These are phyloP conservation scores for Hibiscus trionum DNA, from an alignment of 345 rosid species.

Conservation along the genomic window DNA sequence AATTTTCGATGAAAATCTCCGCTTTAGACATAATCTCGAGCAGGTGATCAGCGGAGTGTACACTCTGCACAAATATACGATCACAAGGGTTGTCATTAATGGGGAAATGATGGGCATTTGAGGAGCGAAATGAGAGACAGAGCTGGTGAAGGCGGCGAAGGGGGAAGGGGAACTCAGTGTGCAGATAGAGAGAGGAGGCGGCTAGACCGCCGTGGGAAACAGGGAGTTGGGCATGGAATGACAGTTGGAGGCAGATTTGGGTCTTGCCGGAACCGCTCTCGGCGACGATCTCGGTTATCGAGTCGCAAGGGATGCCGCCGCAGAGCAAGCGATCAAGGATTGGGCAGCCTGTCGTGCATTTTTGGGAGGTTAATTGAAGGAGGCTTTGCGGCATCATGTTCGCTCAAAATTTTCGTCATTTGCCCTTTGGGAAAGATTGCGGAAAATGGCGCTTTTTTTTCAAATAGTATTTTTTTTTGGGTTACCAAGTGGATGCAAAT, in stretches of 20 bases:
- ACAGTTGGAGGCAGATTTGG: conserved; percentile 80
- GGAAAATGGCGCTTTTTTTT: not conserved
- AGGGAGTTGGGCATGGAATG: conserved; percentile 72
- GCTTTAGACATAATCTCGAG: conserved; percentile 61
- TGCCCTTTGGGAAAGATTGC: not conserved
- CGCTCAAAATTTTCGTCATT: not conserved
- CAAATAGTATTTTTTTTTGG: not conserved
- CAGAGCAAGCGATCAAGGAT: conserved; percentile 48
- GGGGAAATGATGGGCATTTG: conserved; percentile 23
- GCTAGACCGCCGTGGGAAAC: conserved; percentile 61
- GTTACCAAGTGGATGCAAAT: no score
- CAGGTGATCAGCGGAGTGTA: conserved; percentile 60
- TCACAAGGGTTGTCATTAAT: conserved; percentile 45
- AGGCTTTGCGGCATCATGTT: conserved; percentile 42
- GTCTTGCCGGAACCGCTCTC: conserved; percentile 88
- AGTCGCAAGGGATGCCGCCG: conserved; percentile 74
- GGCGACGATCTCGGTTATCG: conserved; percentile 69
- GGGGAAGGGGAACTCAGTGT: conserved; percentile 74
- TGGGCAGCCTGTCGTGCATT: conserved; percentile 62
- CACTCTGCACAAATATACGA: conserved; percentile 44
- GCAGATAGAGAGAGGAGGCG: conserved; percentile 67
- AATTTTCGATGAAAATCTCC: conserved; percentile 35
- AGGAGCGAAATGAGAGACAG: conserved; percentile 30
- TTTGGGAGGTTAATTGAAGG: conserved; percentile 23
- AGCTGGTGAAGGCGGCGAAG: conserved; percentile 69